Base-by-base conservation (phyloP, 169 alveolate genomes). In the Plasmodium fragile region DNA sequence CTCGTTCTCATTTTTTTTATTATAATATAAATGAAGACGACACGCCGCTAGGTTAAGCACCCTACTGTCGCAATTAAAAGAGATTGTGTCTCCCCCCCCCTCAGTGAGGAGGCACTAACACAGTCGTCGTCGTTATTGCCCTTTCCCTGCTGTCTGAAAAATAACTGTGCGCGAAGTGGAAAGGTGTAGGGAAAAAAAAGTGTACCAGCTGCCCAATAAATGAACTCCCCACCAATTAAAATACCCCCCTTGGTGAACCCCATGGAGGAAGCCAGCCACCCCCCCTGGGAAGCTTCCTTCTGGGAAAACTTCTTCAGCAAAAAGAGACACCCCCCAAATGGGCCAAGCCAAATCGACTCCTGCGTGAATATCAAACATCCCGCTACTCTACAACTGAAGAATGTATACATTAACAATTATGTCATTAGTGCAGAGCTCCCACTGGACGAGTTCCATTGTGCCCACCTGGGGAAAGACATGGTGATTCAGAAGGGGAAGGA, bases 301-400 rank as follows among this genome's bases (percentile, higher is more conserved):
- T 87, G 93, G 93, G 25, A 77, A 18, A 39, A 1, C 65, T 77
- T 77, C 69, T 87, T 87, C 81, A 36, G 10, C n/a, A 87, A 55
- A 36, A 77, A 6, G 13, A 25, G 45, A 36, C 55, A 30, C 52
- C 34, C n/a, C 59, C 65, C 34, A 22, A 25, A 65, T 25, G 75
- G 36, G 4, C 11, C 0, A 28, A 0, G 13, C 73, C 30, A 6
- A 28, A 22, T 28, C 10, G 55, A 75, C n/a, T 25, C 82, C 4
- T 73, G n/a, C 4, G 81, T 87, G n/a, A 16, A 87, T 13, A 75
- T 87, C 36, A 87, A 32, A 53, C 30, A 49, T 4, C 8, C n/a
- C 16, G 49, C 30, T 30, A 53, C 25, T 18, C n/a, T 87, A 13
- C 72, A 87, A 7, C 45, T 87, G 65, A 55, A 77, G 25, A 87